These are phyloP conservation scores for Melanomma pulvis-pyrius DNA, from an alignment of 495 filamentous ascomycete species.

Conservation along the genomic window DNA sequence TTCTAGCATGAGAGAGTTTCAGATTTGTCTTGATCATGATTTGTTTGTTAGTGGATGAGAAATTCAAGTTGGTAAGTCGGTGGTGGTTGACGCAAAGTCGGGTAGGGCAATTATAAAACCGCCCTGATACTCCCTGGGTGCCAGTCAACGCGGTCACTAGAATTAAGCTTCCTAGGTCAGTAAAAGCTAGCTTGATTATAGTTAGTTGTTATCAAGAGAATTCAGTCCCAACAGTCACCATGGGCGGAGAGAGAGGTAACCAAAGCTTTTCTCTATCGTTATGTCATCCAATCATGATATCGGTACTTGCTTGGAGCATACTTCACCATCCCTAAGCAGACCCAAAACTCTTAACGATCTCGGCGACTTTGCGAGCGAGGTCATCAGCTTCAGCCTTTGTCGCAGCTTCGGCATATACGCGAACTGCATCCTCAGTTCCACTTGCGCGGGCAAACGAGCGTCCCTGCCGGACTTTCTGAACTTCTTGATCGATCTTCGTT, in stretches of 20 bases:
- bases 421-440: conserved; percentile 93
- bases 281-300: conserved; percentile 3
- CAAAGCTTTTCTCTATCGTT: conserved; percentile 8
- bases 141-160: too few relatives aligned
- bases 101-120: too few relatives aligned
- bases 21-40: not conserved
- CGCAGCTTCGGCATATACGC: conserved; percentile 96
- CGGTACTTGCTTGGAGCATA: not conserved
- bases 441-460: conserved; percentile 88
- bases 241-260: not conserved
- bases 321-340: not conserved
- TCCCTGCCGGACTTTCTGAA: conserved; percentile 88
- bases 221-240: not conserved
- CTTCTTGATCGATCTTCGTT: conserved; percentile 78
- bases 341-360: conserved; percentile 57
- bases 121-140: too few relatives aligned
- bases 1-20: too few relatives aligned
- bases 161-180: too few relatives aligned
- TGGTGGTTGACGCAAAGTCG: too few relatives aligned
- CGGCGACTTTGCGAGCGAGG: conserved; percentile 77
- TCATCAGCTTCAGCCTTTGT: conserved; percentile 67
- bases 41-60: too few relatives aligned
- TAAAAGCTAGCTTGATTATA: too few relatives aligned
- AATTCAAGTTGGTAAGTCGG: too few relatives aligned
- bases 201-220: too few relatives aligned